phyloP scores from a whole-genome alignment of 164 flowering plant species.

The Umbilicus rupestris region DNA sequence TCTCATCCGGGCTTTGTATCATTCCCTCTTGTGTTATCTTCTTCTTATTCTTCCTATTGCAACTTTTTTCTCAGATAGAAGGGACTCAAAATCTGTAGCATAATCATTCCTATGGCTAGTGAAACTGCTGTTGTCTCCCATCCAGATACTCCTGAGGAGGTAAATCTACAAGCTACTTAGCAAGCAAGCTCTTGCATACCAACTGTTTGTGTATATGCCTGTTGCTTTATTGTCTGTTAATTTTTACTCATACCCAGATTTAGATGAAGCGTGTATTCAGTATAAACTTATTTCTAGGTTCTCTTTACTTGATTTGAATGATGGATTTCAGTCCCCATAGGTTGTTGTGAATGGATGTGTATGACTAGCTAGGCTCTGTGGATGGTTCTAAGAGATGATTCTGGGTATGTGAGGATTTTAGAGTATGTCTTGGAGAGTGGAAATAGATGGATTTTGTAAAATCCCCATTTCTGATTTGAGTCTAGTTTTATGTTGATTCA shows the following conservation, averaged over 20 bases:
- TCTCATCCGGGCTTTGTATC: background rate
- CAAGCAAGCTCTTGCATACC: background rate
- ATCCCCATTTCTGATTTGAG: background rate
- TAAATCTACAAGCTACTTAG: slow-evolving; percentile 1
- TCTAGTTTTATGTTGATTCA: background rate
- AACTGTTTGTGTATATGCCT: background rate
- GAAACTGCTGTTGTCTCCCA: background rate
- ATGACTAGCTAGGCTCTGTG: too few relatives aligned
- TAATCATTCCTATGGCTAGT: slow-evolving; percentile 1
- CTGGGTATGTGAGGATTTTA: too few relatives aligned
- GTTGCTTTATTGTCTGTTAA: background rate
- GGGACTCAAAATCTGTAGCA: background rate
- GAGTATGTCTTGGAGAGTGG: too few relatives aligned
- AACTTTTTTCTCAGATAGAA: background rate
- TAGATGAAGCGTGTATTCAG: background rate
- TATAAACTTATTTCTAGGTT: background rate
- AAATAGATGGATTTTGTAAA: too few relatives aligned
- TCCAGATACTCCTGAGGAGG: slow-evolving; percentile 4
- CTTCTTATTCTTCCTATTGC: slow-evolving; percentile 2
- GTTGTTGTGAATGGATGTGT: too few relatives aligned
- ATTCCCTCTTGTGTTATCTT: background rate
- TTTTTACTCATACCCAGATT: background rate
- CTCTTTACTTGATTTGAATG: background rate
- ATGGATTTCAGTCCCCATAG: background rate
- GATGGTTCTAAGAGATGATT: too few relatives aligned